Evolutionary conservation across 2,329 filamentous ascomycete genomes (phyloP).

Genomic region (Talaromyces sp.): DNA sequence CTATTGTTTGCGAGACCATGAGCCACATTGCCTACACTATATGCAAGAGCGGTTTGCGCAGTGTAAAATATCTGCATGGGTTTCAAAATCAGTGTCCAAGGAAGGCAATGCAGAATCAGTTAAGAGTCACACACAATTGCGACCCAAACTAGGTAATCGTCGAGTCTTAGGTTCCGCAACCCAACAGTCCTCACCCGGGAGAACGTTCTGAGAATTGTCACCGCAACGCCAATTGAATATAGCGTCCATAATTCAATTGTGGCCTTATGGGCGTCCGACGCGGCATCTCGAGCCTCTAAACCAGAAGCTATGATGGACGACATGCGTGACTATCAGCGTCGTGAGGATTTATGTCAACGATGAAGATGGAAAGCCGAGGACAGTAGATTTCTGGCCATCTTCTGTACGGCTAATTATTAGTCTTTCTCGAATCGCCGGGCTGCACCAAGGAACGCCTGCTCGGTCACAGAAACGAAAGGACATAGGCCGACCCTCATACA

Average conservation of each 20-base stretch:
- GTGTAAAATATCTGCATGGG: conserved; percentile 44
- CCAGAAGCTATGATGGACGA: conserved; percentile 4
- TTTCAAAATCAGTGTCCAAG: conserved; percentile 1
- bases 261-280: conserved; percentile 12
- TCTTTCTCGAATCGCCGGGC: background rate
- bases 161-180: conserved; percentile 46
- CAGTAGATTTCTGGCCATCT: background rate
- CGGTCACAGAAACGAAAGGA: too few relatives aligned
- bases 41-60: conserved; percentile 46
- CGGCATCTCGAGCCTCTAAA: conserved; percentile 13
- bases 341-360: background rate
- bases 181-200: conserved; percentile 32
- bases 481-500: too few relatives aligned
- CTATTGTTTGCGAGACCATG: conserved; percentile 52
- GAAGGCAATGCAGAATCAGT: background rate
- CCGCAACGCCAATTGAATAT: conserved; percentile 19
- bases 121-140: conserved; percentile 41
- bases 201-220: conserved; percentile 36
- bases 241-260: conserved; percentile 21
- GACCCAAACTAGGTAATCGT: conserved; percentile 57
- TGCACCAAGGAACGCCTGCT: too few relatives aligned
- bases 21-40: conserved; percentile 45
- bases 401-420: background rate
- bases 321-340: background rate
- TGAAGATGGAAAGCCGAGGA: background rate